Percentiles rank a stretch among this genome's conserved stretches.
These are phyloP conservation scores for Aegilops tauschii DNA, from an alignment of 176 grass and related monocot genomes.

Conservation along the genomic window DNA sequence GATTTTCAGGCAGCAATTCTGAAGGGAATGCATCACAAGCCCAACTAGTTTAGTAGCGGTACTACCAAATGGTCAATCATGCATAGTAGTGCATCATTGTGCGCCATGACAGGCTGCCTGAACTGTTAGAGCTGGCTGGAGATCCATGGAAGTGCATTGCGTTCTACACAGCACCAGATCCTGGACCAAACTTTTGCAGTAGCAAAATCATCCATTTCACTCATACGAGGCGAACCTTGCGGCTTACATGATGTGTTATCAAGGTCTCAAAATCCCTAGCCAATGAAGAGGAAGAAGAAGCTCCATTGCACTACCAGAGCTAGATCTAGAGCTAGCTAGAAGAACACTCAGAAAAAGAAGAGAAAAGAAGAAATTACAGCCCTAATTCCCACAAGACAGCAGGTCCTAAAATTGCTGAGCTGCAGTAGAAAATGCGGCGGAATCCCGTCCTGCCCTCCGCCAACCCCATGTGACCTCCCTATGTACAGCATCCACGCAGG, in stretches of 20 bases:
- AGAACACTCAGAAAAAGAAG: not conserved
- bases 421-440: conserved; percentile 30
- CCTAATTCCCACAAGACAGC: conserved; percentile 27
- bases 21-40: not conserved
- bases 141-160: not conserved
- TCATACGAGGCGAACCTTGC: conserved; percentile 27
- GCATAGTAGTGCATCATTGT: not conserved
- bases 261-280: conserved; percentile 14
- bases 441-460: conserved; percentile 25
- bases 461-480: not conserved
- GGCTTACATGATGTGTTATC: conserved; percentile 44
- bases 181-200: not conserved
- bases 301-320: conserved; percentile 22
- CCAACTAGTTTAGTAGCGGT: not conserved
- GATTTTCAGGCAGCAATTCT: not conserved
- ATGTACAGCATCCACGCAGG: conserved; percentile 32
- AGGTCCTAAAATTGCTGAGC: conserved; percentile 41
- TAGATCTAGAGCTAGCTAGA: conserved; percentile 40
- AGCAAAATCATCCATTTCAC: conserved; percentile 1
- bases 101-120: not conserved
- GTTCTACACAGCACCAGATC: not conserved
- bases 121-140: not conserved
- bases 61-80: not conserved
- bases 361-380: not conserved
- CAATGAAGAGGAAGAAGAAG: not conserved